Evolutionary conservation across 495 filamentous ascomycete genomes (phyloP).

Genomic region (Massariosphaeria phaeospora): DNA sequence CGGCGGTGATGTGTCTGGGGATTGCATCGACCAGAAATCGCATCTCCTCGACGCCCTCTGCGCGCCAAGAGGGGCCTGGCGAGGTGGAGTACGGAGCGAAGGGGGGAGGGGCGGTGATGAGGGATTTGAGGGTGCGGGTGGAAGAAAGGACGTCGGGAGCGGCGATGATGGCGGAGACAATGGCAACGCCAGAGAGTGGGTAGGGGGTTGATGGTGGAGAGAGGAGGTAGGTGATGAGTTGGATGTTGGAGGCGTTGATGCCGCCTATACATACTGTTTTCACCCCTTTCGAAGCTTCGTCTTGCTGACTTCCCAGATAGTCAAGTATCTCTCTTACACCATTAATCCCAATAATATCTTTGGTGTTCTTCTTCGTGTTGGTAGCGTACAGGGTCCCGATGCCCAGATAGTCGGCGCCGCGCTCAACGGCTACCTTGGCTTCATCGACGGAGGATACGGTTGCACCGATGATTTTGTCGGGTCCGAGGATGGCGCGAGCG

Average conservation of each 20-base stretch:
- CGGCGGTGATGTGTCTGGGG: constrained; percentile 48
- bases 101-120: constrained; percentile 50
- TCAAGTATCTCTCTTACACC: constrained; percentile 67
- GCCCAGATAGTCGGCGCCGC: constrained; percentile 81
- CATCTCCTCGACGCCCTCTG: constrained; percentile 22
- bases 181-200: constrained; percentile 70
- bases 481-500: constrained; percentile 68
- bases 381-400: constrained; percentile 67
- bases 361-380: constrained; percentile 65
- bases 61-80: constrained; percentile 20
- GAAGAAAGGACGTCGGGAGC: constrained; percentile 59
- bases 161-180: constrained; percentile 85
- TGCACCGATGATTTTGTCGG: constrained; percentile 65
- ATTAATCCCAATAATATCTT: constrained; percentile 73
- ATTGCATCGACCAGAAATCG: constrained; percentile 18
- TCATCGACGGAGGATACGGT: constrained; percentile 65
- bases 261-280: constrained; percentile 78
- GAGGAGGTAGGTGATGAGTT: constrained; percentile 56
- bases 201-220: constrained; percentile 37
- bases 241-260: constrained; percentile 72
- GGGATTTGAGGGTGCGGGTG: constrained; percentile 50
- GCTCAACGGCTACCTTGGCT: constrained; percentile 58
- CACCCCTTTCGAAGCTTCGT: neutral
- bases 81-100: constrained; percentile 28
- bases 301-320: constrained; percentile 45